phyloP scores from a whole-genome alignment of 768 basidiomycete species.

The Mycena albidolilacea region DNA sequence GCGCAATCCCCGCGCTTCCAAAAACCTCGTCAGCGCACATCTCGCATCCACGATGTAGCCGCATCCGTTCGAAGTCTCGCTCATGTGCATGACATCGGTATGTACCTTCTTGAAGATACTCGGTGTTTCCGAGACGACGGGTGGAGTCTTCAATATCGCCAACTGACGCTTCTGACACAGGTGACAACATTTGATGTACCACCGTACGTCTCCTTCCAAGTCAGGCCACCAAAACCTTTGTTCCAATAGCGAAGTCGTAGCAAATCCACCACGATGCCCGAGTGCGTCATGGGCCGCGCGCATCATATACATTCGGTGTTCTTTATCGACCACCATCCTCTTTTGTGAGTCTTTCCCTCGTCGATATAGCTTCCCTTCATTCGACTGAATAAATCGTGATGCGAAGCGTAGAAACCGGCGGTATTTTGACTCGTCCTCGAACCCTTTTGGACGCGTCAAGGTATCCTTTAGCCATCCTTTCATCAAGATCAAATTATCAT shows the following conservation, averaged over 20 bases:
- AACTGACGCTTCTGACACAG: neutral
- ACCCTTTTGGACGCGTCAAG: constrained; percentile 9
- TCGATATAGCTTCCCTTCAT: neutral
- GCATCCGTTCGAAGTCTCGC: constrained; percentile 4
- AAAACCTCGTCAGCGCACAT: neutral
- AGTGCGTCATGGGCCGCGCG: neutral
- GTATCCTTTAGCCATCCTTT: too few relatives aligned
- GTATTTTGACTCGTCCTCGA: neutral
- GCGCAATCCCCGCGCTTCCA: neutral
- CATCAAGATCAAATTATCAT: too few relatives aligned
- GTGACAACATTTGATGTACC: neutral
- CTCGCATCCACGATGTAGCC: neutral
- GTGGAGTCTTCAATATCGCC: neutral
- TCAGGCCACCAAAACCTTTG: neutral
- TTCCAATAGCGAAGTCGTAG: neutral
- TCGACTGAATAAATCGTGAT: neutral
- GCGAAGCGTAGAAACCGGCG: neutral
- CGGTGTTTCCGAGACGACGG: neutral
- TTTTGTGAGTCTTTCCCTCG: neutral
- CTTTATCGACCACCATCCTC: neutral
- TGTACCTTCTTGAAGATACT: constrained; percentile 3
- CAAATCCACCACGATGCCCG: neutral
- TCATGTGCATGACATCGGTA: neutral
- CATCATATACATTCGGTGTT: constrained; percentile 20
- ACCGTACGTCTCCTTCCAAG: neutral